Base-by-base conservation (phyloP, 805 yeast species). In the Candida ortonii region DNA sequence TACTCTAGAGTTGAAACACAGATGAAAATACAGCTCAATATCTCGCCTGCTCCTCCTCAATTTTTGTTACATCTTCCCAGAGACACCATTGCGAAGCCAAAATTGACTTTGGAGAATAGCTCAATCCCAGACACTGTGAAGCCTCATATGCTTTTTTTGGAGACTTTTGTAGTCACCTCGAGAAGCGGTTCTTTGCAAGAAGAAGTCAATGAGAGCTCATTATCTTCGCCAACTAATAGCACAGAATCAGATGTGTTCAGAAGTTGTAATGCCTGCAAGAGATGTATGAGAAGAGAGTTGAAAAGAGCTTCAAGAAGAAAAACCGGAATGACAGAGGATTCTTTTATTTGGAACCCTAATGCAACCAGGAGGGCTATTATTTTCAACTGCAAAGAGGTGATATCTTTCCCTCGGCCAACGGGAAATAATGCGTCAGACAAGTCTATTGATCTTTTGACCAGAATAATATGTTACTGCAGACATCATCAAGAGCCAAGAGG, bases 1-100 rank as follows among this genome's bases (percentile, higher is more conserved):
- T 79, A 78, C 47, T 86, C 96, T 9, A 75, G 98, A 46, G 98
- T 90, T 6, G 98, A 90, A 61, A 90, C 97, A 11, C 98, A 93
- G 62, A 86, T 93, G 55, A 89, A 87, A 57, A 65, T 94, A 26
- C 70, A 71, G 27, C 61, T 90, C 14, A 57, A 71, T 7, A 64
- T 90, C 27, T 70, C 78, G 19, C 95, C 96, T 1, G 76, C 90
- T 1, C 95, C 95, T 1, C 70, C 76, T 5, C 83, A 86, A 49
- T 68, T 71, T 32, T 62, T 85, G 32, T 62, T 93, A 21, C 93
- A 86, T 55, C 62, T 93, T 29, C 95, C 97, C 6, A 73, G 86
- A 36, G 95, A 88, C 56, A 77, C 94, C 22, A 83, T 90, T 31
- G 80, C 95, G 10, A 87, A 89, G 56, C 84, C 90, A 41, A 85